Evolutionary conservation across 2,329 filamentous ascomycete species (phyloP).

Genomic region (Beauveria bassiana): DNA sequence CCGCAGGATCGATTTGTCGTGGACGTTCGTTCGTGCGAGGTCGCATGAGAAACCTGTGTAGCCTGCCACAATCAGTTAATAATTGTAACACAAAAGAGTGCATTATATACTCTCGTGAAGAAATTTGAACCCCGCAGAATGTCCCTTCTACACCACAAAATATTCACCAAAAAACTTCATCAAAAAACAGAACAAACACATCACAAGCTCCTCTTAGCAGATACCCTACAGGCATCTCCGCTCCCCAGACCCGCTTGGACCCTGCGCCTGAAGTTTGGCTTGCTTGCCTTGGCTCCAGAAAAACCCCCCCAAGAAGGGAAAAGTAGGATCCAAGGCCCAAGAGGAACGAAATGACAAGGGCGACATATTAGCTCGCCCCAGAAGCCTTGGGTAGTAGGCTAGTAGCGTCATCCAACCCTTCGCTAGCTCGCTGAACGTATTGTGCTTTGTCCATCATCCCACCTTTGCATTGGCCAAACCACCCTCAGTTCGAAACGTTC

Average conservation of each 20-base stretch:
- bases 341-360: neutral
- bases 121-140: neutral
- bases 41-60: too few species aligned
- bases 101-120: too few species aligned
- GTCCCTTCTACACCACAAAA: too few species aligned
- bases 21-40: too few species aligned
- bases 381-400: neutral
- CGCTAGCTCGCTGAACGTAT: neutral
- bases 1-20: too few species aligned
- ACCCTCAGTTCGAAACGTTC: conserved; percentile 2
- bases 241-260: neutral
- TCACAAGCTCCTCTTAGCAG: neutral
- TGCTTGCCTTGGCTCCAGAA: neutral
- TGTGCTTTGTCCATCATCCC: neutral
- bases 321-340: neutral
- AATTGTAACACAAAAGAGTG: too few species aligned
- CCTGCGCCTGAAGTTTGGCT: neutral
- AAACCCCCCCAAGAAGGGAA: neutral
- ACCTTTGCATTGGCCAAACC: conserved; percentile 2
- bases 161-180: too few species aligned
- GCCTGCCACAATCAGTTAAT: too few species aligned
- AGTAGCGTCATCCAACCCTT: conserved; percentile 3
- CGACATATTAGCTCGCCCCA: conserved; percentile 1
- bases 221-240: conserved; percentile 1
- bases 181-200: neutral